These are phyloP conservation scores for Ophiostoma fasciatum DNA, from an alignment of 2,329 filamentous ascomycete genomes.

Conservation along the genomic window DNA sequence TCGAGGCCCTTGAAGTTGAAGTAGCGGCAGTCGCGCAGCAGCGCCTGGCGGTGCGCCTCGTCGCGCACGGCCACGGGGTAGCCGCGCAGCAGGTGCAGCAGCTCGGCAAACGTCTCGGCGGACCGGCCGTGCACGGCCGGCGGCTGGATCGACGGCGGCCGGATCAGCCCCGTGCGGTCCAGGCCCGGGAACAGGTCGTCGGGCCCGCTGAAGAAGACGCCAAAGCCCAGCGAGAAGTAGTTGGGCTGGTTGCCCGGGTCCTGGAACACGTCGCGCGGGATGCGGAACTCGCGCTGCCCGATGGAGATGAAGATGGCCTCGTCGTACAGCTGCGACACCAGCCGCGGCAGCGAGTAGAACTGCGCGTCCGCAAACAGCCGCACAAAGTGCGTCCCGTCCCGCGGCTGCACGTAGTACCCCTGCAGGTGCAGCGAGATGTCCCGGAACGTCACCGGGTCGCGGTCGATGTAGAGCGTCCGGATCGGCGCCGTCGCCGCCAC, in stretches of 20 bases:
- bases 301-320: slow-evolving; percentile 88
- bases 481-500: slow-evolving; percentile 24
- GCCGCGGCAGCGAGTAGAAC: slow-evolving; percentile 69
- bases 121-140: slow-evolving; percentile 68
- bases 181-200: slow-evolving; percentile 76
- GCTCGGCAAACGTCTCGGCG: slow-evolving; percentile 70
- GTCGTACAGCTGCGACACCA: slow-evolving; percentile 83
- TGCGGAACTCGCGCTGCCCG: slow-evolving; percentile 73
- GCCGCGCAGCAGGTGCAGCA: slow-evolving; percentile 68
- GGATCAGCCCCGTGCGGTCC: slow-evolving; percentile 60
- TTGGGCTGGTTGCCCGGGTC: slow-evolving; percentile 84
- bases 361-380: slow-evolving; percentile 88
- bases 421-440: slow-evolving; percentile 86
- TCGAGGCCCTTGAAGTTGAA: slow-evolving; percentile 88
- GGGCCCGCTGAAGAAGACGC: slow-evolving; percentile 69
- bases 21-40: slow-evolving; percentile 78
- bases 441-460: slow-evolving; percentile 75
- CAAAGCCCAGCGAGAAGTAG: slow-evolving; percentile 86
- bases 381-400: slow-evolving; percentile 76
- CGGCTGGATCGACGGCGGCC: slow-evolving; percentile 74
- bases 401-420: slow-evolving; percentile 74
- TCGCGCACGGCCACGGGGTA: slow-evolving; percentile 66
- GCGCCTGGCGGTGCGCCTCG: slow-evolving; percentile 59
- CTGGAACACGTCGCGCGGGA: slow-evolving; percentile 76
- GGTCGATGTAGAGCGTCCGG: slow-evolving; percentile 85